A percentile compares a stretch with the other conserved stretches of the same genome.
Evolutionary conservation across 73 alveolate genomes (phyloP).

Genomic region (Paraurostyla sp.): DNA sequence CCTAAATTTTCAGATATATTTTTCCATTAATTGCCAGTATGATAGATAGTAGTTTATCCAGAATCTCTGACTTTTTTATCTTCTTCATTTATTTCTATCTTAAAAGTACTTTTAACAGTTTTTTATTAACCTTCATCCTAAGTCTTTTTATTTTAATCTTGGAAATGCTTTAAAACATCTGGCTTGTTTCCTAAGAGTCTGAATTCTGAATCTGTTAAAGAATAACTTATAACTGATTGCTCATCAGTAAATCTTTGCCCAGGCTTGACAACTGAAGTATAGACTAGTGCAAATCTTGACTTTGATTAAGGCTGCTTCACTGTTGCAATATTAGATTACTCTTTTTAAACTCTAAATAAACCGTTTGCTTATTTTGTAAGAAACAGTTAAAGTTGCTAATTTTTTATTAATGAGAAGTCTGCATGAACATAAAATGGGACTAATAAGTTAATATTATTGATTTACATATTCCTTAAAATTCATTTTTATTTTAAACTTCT

Average conservation of each 20-base stretch:
- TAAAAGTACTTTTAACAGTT: slow-evolving; percentile 38
- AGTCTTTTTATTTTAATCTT: background rate
- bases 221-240: background rate
- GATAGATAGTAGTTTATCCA: background rate
- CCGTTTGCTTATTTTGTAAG: slow-evolving; percentile 1
- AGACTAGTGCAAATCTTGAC: slow-evolving; percentile 12
- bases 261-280: slow-evolving; percentile 39
- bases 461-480: background rate
- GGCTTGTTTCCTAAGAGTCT: slow-evolving; percentile 2
- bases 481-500: background rate
- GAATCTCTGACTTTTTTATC: slow-evolving; percentile 21
- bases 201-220: background rate
- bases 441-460: background rate
- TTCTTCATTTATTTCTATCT: slow-evolving; percentile 34
- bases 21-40: background rate
- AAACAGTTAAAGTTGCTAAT: background rate
- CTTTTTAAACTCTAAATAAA: slow-evolving; percentile 14
- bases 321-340: background rate
- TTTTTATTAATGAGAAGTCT: slow-evolving; percentile 14
- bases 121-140: slow-evolving; percentile 6
- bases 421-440: slow-evolving; percentile 43
- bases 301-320: background rate
- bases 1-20: background rate
- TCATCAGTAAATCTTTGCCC: slow-evolving; percentile 48
- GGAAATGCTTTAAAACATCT: slow-evolving; percentile 13